phyloP scores from a whole-genome alignment of 2,329 filamentous ascomycete species.

The Cladosporium sp. region DNA sequence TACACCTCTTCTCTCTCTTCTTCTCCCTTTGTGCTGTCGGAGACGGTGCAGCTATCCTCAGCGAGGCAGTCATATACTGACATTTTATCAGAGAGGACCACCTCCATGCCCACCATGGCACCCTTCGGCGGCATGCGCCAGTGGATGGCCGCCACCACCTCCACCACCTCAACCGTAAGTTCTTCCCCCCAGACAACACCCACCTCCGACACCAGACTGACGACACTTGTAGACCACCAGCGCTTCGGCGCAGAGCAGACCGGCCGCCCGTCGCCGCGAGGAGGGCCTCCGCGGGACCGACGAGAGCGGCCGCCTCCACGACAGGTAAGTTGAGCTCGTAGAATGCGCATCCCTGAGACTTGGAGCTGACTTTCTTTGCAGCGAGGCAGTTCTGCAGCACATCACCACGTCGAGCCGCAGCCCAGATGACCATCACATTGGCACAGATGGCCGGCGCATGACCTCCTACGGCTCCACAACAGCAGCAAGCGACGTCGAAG shows the following conservation, averaged over 20 bases:
- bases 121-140: slow-evolving; percentile 6
- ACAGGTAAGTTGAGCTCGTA: slow-evolving; percentile 16
- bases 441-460: slow-evolving; percentile 12
- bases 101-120: slow-evolving; percentile 1
- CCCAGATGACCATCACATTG: slow-evolving; percentile 15
- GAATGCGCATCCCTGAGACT: neutral
- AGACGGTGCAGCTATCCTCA: slow-evolving; percentile 6
- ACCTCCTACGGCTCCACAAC: slow-evolving; percentile 6
- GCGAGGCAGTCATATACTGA: slow-evolving; percentile 3
- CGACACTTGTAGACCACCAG: neutral
- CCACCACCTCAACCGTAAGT: slow-evolving; percentile 2
- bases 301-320: slow-evolving; percentile 18
- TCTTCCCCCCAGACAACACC: neutral
- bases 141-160: slow-evolving; percentile 1
- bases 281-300: slow-evolving; percentile 15
- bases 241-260: neutral
- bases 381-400: slow-evolving; percentile 20
- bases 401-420: slow-evolving; percentile 16
- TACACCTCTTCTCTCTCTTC: neutral
- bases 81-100: slow-evolving; percentile 8
- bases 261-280: slow-evolving; percentile 1
- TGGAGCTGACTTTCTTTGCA: slow-evolving; percentile 13
- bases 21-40: neutral
- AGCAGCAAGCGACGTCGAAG: slow-evolving; percentile 1
- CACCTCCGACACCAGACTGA: neutral